Percentiles rank a stretch among this genome's conserved stretches.
These are phyloP conservation scores for Pyrenophora seminiperda DNA, from an alignment of 2,329 filamentous ascomycete species.

Conservation along the genomic window DNA sequence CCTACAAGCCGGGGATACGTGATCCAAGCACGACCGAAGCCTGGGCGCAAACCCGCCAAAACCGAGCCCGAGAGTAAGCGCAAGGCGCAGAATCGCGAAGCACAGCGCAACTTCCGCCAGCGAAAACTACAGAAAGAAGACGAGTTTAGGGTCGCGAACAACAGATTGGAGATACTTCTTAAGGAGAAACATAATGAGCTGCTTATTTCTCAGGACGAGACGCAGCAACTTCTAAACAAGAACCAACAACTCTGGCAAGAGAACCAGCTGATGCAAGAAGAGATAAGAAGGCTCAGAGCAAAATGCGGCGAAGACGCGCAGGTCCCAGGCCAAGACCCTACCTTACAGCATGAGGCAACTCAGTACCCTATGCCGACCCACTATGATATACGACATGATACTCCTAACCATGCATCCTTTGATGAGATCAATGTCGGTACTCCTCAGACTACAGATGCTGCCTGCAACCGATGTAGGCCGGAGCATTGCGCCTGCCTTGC, in stretches of 20 bases:
- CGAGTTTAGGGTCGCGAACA: slow-evolving; percentile 57
- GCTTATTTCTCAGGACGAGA: not conserved
- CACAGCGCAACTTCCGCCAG: slow-evolving; percentile 88
- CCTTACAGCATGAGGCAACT: no score
- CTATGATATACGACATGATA: not conserved
- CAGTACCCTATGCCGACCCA: no score
- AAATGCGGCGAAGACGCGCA: no score
- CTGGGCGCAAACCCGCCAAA: slow-evolving; percentile 89
- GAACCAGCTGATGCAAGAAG: not conserved
- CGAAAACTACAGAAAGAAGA: slow-evolving; percentile 74
- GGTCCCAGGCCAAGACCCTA: no score
- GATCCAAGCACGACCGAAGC: slow-evolving; percentile 58
- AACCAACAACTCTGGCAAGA: not conserved
- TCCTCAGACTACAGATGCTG: slow-evolving; percentile 21
- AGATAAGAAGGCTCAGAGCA: not conserved
- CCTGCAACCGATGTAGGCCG: slow-evolving; percentile 38
- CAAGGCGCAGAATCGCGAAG: slow-evolving; percentile 91
- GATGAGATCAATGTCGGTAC: slow-evolving; percentile 6
- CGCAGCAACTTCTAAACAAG: not conserved
- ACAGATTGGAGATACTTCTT: slow-evolving; percentile 33
- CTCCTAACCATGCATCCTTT: not conserved
- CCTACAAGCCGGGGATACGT: slow-evolving; percentile 47
- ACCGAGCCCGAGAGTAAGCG: slow-evolving; percentile 92
- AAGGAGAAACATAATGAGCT: slow-evolving; percentile 7
- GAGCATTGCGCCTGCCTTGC: slow-evolving; percentile 43